Percentiles rank a stretch among this genome's conserved stretches.
phyloP scores from a whole-genome alignment of 2,329 filamentous ascomycete species.

The Xylariaceae sp. region DNA sequence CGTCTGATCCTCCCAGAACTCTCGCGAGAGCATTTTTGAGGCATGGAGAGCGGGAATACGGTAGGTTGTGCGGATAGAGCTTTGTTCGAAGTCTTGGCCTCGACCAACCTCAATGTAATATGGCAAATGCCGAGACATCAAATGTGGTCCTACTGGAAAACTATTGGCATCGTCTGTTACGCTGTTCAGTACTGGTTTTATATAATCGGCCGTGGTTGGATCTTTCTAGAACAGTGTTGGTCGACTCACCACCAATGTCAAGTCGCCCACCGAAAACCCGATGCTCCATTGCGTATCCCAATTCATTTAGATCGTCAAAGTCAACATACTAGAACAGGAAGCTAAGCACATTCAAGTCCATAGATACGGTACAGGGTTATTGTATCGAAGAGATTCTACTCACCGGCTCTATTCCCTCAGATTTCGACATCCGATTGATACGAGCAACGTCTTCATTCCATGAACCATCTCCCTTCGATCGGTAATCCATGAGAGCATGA shows the following conservation, averaged over 20 bases:
- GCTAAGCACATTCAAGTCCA: neutral
- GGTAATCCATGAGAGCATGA: neutral
- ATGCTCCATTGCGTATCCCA: constrained; percentile 5
- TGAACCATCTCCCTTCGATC: neutral
- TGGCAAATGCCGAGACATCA: neutral
- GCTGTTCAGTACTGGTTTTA: neutral
- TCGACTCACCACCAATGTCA: neutral
- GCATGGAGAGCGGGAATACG: neutral
- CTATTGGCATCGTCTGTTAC: neutral
- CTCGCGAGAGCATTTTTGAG: constrained; percentile 5
- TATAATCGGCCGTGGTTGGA: neutral
- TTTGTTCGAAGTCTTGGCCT: neutral
- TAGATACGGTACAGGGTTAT: no score
- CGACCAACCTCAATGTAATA: neutral
- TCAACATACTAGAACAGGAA: constrained; percentile 1
- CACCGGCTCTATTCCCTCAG: neutral
- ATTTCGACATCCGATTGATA: neutral
- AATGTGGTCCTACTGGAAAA: neutral
- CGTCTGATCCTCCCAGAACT: constrained; percentile 6
- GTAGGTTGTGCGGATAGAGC: neutral
- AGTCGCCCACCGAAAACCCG: constrained; percentile 7
- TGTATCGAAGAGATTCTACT: neutral
- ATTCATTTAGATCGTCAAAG: neutral
- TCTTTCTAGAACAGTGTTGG: neutral
- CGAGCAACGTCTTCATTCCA: neutral